Evolutionary conservation across 306 rosid species (phyloP).

Genomic region (Acacia acuminata): DNA sequence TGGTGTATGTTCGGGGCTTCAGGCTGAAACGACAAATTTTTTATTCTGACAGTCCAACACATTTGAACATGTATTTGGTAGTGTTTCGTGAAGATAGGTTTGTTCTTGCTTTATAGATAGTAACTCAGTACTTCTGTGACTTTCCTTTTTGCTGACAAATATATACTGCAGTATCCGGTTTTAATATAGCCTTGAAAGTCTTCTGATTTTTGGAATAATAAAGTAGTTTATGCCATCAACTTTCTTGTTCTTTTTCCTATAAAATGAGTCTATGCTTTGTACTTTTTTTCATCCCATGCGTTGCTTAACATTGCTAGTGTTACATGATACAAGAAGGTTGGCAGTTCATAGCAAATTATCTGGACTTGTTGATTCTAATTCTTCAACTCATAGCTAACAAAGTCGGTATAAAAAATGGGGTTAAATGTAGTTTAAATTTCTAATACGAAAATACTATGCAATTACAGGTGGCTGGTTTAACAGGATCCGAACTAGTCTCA

Average conservation of each 20-base stretch:
- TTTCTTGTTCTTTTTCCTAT: background rate
- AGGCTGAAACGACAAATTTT: background rate
- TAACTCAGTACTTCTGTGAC: background rate
- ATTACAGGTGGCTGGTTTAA: slow-evolving; percentile 70
- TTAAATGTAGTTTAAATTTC: slow-evolving; percentile 26
- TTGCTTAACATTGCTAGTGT: slow-evolving; percentile 1
- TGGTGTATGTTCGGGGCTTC: background rate
- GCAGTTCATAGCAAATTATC: background rate
- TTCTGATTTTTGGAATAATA: background rate
- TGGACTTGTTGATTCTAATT: background rate
- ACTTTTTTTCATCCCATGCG: background rate
- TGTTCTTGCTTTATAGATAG: background rate
- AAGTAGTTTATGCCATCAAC: slow-evolving; percentile 22
- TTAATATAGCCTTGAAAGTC: slow-evolving; percentile 7
- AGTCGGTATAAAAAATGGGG: background rate
- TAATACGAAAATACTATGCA: slow-evolving; percentile 15
- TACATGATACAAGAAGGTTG: background rate
- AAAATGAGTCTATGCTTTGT: slow-evolving; percentile 4
- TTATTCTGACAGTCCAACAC: background rate
- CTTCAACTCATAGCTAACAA: background rate
- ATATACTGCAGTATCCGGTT: background rate
- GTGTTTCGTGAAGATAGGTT: background rate
- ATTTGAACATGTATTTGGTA: background rate
- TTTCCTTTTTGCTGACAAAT: background rate
- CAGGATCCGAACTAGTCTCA: slow-evolving; percentile 73